These are phyloP conservation scores for Populus hybrid DNA, from an alignment of 441 rosid species.

Conservation along the genomic window DNA sequence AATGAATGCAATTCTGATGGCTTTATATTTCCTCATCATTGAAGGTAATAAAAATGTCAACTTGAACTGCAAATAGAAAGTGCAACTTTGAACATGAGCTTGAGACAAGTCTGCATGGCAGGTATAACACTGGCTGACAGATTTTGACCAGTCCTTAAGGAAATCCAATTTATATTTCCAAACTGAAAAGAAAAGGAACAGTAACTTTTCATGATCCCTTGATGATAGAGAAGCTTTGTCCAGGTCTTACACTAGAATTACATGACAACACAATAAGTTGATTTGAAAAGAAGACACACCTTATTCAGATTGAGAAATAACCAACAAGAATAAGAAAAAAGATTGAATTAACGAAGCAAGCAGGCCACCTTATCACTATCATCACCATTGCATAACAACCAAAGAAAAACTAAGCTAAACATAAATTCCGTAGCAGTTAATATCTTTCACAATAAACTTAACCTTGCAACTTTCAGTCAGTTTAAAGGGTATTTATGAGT, in stretches of 20 bases:
- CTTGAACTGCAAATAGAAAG: neutral
- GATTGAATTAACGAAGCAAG: neutral
- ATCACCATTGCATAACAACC: neutral
- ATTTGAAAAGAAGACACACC: neutral
- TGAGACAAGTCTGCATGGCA: neutral
- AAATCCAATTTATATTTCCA: neutral
- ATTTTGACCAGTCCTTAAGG: neutral
- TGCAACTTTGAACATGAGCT: neutral
- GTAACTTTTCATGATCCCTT: too few relatives aligned
- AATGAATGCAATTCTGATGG: neutral
- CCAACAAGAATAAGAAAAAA: neutral
- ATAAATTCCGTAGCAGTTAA: neutral
- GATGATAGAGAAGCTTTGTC: neutral
- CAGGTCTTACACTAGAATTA: conserved; percentile 3
- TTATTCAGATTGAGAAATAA: conserved; percentile 6
- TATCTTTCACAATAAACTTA: neutral
- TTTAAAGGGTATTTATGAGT: neutral
- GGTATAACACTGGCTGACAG: neutral
- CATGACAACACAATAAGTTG: neutral
- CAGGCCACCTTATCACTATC: neutral
- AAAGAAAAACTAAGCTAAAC: neutral
- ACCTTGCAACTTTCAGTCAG: neutral
- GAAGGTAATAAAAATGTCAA: neutral
- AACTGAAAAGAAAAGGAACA: too few relatives aligned
- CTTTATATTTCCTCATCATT: neutral